These are phyloP conservation scores for Schizophyllum amplum DNA, from an alignment of 1,284 basidiomycete genomes.

Conservation along the genomic window DNA sequence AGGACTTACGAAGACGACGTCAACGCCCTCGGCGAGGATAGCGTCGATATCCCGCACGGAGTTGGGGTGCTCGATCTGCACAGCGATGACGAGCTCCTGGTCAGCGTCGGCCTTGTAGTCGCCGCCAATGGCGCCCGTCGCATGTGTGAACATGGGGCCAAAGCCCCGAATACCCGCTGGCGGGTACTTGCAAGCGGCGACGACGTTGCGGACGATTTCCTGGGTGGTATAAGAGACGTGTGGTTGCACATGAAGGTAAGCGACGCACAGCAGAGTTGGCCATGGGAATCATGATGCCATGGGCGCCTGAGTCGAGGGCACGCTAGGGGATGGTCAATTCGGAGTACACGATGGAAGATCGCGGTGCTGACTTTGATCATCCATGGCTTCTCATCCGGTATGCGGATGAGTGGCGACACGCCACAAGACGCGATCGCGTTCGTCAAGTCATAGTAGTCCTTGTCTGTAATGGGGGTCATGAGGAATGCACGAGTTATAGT, in stretches of 20 bases:
- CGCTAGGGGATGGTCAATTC: constrained; percentile 9
- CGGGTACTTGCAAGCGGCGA: constrained; percentile 20
- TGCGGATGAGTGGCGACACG: constrained; percentile 20
- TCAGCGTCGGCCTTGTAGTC: constrained; percentile 19
- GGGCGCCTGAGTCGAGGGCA: constrained; percentile 23
- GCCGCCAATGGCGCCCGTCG: constrained; percentile 19
- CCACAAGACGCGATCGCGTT: constrained; percentile 17
- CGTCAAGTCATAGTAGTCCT: constrained; percentile 18
- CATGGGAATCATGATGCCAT: constrained; percentile 25
- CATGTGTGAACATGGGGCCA: constrained; percentile 26
- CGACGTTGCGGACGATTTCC: constrained; percentile 21
- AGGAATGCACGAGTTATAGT: not conserved
- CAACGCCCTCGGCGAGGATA: constrained; percentile 20
- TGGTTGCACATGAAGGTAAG: not conserved
- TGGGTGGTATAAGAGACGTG: not conserved
- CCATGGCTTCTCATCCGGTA: constrained; percentile 21
- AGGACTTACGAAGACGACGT: constrained; percentile 19
- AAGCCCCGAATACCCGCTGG: constrained; percentile 22
- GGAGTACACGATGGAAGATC: not conserved
- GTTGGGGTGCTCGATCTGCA: constrained; percentile 24
- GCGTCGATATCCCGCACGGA: constrained; percentile 18
- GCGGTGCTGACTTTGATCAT: constrained; percentile 16
- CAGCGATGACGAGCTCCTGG: constrained; percentile 18
- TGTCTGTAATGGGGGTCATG: constrained; percentile 9
- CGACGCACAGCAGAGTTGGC: constrained; percentile 18